Evolutionary conservation across 805 yeast genomes (phyloP).

Genomic region (Vanderwaltozyma tropicalis): DNA sequence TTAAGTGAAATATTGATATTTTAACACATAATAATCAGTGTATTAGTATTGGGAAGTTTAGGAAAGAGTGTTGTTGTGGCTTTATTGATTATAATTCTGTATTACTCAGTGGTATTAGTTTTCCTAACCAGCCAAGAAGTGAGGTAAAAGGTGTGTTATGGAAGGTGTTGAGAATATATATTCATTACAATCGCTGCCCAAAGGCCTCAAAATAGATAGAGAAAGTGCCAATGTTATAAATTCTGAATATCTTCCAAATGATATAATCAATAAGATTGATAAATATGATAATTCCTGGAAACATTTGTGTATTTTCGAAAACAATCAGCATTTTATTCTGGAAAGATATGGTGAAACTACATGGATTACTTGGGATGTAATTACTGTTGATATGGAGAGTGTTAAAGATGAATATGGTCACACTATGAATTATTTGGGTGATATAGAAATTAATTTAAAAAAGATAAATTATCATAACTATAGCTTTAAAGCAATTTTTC

Average conservation of each 20-base stretch:
- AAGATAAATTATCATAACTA: background rate
- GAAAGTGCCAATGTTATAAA: constrained; percentile 3
- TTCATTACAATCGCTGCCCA: constrained; percentile 6
- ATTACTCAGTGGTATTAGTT: too few species aligned
- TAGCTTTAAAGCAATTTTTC: background rate
- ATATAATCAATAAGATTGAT: constrained; percentile 1
- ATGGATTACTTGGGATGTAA: constrained; percentile 13
- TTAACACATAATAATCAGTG: too few species aligned
- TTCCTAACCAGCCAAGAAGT: too few species aligned
- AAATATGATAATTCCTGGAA: constrained; percentile 2
- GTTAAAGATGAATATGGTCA: background rate
- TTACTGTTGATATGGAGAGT: constrained; percentile 2
- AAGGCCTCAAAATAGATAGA: constrained; percentile 3
- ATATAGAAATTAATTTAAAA: too few species aligned
- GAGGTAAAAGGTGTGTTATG: background rate
- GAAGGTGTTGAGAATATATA: background rate
- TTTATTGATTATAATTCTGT: too few species aligned
- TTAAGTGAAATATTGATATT: too few species aligned
- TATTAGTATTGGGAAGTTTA: too few species aligned
- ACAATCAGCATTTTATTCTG: constrained; percentile 5
- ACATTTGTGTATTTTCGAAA: constrained; percentile 4
- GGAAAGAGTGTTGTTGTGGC: too few species aligned
- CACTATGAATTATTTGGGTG: background rate
- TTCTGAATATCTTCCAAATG: constrained; percentile 3
- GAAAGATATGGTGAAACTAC: constrained; percentile 15